These are phyloP conservation scores for Diutina rugosa DNA, from an alignment of 1,139 yeast genomes.

Conservation along the genomic window DNA sequence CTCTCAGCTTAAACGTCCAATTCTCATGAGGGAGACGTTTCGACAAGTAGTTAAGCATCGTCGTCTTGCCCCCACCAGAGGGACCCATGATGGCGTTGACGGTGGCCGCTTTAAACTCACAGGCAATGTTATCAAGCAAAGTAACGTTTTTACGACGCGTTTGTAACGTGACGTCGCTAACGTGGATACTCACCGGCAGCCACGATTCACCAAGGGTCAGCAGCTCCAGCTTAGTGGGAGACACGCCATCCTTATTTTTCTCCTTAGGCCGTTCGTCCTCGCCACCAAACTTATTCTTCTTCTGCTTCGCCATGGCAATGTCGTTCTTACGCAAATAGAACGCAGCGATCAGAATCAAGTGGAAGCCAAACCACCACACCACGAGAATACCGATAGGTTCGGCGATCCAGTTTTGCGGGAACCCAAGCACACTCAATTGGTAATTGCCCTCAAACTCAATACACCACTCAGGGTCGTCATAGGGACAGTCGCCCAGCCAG, in stretches of 20 bases:
- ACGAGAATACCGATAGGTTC: conserved; percentile 51
- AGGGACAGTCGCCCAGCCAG: background rate
- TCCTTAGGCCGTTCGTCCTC: conserved; percentile 5
- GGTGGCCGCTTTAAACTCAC: background rate
- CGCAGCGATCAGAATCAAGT: conserved; percentile 31
- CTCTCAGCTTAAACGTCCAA: background rate
- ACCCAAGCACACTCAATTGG: background rate
- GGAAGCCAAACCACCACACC: conserved; percentile 48
- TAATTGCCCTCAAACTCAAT: background rate
- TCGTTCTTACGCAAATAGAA: conserved; percentile 38
- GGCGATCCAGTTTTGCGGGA: conserved; percentile 31
- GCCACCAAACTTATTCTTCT: conserved; percentile 19
- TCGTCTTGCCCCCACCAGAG: background rate
- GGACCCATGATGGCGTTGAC: conserved; percentile 1
- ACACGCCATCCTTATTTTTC: background rate
- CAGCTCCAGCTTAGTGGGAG: background rate
- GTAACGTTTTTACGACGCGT: background rate
- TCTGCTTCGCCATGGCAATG: conserved; percentile 36
- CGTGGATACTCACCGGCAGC: background rate
- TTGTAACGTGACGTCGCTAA: background rate
- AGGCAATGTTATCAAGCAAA: background rate
- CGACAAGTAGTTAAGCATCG: background rate
- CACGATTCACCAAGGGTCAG: background rate
- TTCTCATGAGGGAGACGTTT: background rate
- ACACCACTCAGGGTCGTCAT: background rate